These are phyloP conservation scores for Pholiota adiposa DNA, from an alignment of 1,284 basidiomycete genomes.

Conservation along the genomic window DNA sequence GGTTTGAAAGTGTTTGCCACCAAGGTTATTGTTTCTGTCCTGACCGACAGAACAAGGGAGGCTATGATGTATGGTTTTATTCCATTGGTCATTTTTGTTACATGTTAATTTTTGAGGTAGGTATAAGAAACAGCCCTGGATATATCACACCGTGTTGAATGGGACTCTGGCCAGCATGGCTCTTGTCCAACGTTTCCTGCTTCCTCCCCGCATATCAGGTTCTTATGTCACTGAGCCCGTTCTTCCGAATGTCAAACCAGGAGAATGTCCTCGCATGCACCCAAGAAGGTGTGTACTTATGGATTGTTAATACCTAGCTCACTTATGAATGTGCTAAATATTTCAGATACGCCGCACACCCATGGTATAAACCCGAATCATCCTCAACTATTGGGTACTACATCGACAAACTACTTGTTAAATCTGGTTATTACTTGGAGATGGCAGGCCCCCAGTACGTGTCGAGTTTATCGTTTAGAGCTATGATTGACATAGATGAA, in stretches of 20 bases:
- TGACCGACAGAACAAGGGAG: constrained; percentile 43
- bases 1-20: constrained; percentile 39
- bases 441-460: constrained; percentile 41
- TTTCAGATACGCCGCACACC: constrained; percentile 35
- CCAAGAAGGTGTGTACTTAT: constrained; percentile 30
- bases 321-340: background rate
- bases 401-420: constrained; percentile 33
- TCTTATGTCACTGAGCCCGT: constrained; percentile 23
- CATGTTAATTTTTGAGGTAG: constrained; percentile 25
- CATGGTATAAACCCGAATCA: constrained; percentile 48
- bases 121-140: constrained; percentile 36
- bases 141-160: constrained; percentile 27
- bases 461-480: background rate
- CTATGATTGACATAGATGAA: background rate
- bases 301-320: background rate
- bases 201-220: constrained; percentile 36
- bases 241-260: constrained; percentile 23
- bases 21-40: constrained; percentile 34
- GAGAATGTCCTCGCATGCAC: constrained; percentile 32
- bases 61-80: constrained; percentile 46
- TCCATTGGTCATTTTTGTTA: background rate
- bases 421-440: constrained; percentile 36
- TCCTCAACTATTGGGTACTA: constrained; percentile 28
- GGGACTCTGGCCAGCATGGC: constrained; percentile 26
- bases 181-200: constrained; percentile 38